phyloP scores from a whole-genome alignment of 345 rosid genomes.

The Citrus mangshanensis region DNA sequence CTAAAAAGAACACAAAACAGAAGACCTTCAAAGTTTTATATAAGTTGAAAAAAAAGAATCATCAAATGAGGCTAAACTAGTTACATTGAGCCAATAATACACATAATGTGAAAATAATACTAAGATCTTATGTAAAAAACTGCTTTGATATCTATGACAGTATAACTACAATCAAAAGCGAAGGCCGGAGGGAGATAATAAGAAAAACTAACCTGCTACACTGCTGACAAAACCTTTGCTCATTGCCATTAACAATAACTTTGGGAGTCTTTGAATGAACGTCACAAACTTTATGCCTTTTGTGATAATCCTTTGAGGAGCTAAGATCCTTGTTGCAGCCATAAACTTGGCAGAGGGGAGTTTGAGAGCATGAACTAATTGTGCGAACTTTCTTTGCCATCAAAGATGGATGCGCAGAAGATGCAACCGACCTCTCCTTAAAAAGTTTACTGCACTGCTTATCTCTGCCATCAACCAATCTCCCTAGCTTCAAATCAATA shows the following conservation, averaged over 20 bases:
- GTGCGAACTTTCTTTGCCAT: conserved; percentile 27
- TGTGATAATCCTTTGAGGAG: conserved; percentile 56
- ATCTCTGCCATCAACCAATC: conserved; percentile 30
- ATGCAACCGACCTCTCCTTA: conserved; percentile 21
- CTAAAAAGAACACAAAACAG: background rate
- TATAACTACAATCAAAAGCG: background rate
- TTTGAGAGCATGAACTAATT: conserved; percentile 19
- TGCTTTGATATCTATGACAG: background rate
- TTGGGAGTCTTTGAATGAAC: conserved; percentile 52
- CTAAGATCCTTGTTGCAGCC: conserved; percentile 55
- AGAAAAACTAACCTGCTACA: conserved; percentile 47
- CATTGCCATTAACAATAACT: conserved; percentile 50
- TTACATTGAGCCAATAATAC: background rate
- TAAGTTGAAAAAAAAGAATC: background rate
- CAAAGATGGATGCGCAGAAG: conserved; percentile 5
- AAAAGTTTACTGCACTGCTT: conserved; percentile 6
- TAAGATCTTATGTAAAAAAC: background rate
- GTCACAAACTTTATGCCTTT: conserved; percentile 59
- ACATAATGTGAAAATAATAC: background rate
- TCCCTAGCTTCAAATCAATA: conserved; percentile 41
- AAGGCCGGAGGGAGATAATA: background rate
- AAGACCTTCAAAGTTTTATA: background rate
- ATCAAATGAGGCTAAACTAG: background rate
- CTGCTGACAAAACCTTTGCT: conserved; percentile 66
- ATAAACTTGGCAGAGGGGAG: conserved; percentile 48